Conservation (phyloP, 345 rosid genomes). For the Eucalyptus polyanthemos region DNA sequence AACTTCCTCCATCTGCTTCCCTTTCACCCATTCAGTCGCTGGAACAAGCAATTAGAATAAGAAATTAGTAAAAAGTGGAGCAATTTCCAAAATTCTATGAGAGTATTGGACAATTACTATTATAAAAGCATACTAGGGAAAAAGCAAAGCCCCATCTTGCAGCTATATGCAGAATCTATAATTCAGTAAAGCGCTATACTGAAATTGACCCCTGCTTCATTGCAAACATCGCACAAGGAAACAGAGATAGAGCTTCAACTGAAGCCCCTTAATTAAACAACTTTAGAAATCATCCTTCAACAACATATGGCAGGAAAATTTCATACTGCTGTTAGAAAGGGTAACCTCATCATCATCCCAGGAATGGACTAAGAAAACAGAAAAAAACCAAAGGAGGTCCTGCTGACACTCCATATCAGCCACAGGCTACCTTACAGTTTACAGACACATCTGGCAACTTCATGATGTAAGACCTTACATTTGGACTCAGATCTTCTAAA, state of each 20-base stretch:
- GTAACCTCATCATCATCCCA: neutral
- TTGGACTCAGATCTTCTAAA: neutral
- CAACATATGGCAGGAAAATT: neutral
- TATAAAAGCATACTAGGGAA: neutral
- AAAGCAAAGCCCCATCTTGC: neutral
- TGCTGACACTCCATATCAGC: neutral
- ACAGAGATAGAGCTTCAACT: neutral
- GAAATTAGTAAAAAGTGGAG: neutral
- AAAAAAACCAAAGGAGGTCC: neutral
- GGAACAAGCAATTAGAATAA: neutral
- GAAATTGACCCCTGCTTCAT: neutral
- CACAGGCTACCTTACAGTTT: neutral
- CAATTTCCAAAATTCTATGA: neutral
- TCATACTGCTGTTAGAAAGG: neutral
- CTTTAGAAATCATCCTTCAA: neutral
- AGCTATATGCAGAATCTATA: neutral
- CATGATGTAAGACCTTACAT: neutral
- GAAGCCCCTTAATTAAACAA: neutral
- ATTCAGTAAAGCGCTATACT: neutral
- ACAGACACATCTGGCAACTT: neutral
- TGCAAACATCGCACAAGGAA: neutral
- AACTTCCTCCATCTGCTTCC: slow-evolving; percentile 86
- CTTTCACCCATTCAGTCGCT: slow-evolving; percentile 99
- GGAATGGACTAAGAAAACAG: neutral
- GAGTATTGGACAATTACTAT: neutral